Evolutionary conservation across 345 rosid genomes (phyloP).

Genomic region (Adansonia digitata): DNA sequence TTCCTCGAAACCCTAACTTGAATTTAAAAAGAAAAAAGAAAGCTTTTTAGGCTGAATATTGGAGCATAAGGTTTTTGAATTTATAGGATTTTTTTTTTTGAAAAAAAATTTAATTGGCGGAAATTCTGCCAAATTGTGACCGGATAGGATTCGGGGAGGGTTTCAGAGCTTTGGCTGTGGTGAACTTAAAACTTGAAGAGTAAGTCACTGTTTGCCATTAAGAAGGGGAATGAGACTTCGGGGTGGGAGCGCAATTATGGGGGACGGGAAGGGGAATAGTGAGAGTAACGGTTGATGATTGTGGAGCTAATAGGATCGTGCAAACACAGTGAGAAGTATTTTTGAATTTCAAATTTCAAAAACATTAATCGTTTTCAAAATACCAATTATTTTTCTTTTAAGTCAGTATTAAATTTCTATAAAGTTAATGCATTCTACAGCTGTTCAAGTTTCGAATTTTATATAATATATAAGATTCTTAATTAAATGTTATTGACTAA

Average conservation of each 20-base stretch:
- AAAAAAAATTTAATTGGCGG: constrained; percentile 7
- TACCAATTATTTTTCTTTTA: no score
- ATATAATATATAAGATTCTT: no score
- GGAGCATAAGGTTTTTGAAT: background rate
- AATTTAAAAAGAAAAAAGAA: background rate
- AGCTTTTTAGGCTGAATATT: background rate
- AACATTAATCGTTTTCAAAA: no score
- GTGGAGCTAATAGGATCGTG: background rate
- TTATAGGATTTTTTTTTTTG: background rate
- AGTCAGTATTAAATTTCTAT: no score
- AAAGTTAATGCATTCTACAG: no score
- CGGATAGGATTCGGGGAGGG: background rate
- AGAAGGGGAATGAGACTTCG: background rate
- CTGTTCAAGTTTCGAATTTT: no score
- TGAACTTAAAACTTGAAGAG: background rate
- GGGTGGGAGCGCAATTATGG: background rate
- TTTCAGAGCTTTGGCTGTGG: background rate
- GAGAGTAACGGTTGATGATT: background rate
- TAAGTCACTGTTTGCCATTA: background rate
- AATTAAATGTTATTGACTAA: no score
- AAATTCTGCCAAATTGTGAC: constrained; percentile 20
- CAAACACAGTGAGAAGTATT: no score
- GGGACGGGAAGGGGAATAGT: background rate
- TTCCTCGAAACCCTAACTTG: background rate
- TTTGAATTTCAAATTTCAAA: no score